phyloP scores from a whole-genome alignment of 2,329 filamentous ascomycete genomes.

The Xylaria sp. region DNA sequence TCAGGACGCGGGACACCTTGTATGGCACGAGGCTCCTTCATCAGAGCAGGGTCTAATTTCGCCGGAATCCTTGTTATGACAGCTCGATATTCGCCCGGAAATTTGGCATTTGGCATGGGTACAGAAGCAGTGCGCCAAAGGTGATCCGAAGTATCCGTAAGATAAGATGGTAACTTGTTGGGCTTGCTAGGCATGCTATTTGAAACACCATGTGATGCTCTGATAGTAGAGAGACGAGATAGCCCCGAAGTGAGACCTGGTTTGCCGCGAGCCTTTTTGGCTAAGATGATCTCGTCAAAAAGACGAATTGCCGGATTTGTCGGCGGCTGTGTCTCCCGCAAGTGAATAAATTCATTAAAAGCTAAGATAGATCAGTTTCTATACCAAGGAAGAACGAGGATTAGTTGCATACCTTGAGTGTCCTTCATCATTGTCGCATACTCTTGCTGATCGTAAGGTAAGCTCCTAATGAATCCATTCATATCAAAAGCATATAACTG shows the following conservation, averaged over 20 bases:
- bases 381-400: background rate
- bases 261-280: constrained; percentile 76
- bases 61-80: constrained; percentile 76
- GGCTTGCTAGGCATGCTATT: constrained; percentile 53
- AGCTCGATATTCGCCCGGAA: constrained; percentile 70
- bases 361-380: constrained; percentile 54
- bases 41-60: constrained; percentile 84
- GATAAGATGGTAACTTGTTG: constrained; percentile 65
- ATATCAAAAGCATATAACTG: constrained; percentile 73
- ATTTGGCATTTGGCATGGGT: constrained; percentile 69
- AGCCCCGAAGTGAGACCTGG: constrained; percentile 73
- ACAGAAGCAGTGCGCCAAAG: constrained; percentile 78
- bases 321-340: constrained; percentile 74
- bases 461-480: constrained; percentile 71
- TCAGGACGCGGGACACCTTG: constrained; percentile 81
- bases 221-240: constrained; percentile 69
- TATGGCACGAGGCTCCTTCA: constrained; percentile 91
- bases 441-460: constrained; percentile 73
- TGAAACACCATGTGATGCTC: constrained; percentile 65
- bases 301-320: constrained; percentile 75
- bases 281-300: constrained; percentile 86
- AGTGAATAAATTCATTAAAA: constrained; percentile 88
- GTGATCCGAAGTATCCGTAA: constrained; percentile 80
- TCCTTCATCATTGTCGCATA: constrained; percentile 73
- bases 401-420: constrained; percentile 66